These are phyloP conservation scores for Cyberlindnera amylophila DNA, from an alignment of 805 yeast genomes.

Conservation along the genomic window DNA sequence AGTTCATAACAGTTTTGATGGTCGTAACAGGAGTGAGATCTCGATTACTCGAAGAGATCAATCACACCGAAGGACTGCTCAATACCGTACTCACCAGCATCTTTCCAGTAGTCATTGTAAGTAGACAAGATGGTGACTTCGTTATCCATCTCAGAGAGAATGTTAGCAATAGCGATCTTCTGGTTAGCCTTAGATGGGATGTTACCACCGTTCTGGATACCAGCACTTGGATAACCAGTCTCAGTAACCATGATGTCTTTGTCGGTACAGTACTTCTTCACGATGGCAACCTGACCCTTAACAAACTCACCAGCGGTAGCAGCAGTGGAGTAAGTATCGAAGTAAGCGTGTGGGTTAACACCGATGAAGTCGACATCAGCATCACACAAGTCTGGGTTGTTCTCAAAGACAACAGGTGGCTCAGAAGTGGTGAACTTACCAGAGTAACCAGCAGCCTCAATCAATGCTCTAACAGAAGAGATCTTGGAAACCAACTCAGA, in stretches of 20 bases:
- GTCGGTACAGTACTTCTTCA: conserved; percentile 50
- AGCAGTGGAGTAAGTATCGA: conserved; percentile 61
- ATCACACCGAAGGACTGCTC: conserved; percentile 84
- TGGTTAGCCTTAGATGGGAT: conserved; percentile 70
- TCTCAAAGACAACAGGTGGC: conserved; percentile 73
- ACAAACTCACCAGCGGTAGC: conserved; percentile 68
- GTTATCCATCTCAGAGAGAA: conserved; percentile 53
- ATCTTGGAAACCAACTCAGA: conserved; percentile 64
- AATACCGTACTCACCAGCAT: conserved; percentile 76
- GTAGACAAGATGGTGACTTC: conserved; percentile 72
- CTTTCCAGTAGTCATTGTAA: conserved; percentile 84
- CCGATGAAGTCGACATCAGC: conserved; percentile 79
- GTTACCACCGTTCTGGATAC: conserved; percentile 66
- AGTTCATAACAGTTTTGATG: conserved; percentile 1
- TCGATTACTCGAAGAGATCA: conserved; percentile 18
- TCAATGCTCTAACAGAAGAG: conserved; percentile 51
- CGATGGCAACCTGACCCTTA: conserved; percentile 54
- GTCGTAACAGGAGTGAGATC: neutral
- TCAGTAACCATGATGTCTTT: conserved; percentile 65
- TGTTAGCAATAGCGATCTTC: conserved; percentile 57
- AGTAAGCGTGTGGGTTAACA: conserved; percentile 83
- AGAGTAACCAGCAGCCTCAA: conserved; percentile 66
- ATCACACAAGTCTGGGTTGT: conserved; percentile 63
- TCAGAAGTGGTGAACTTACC: conserved; percentile 84
- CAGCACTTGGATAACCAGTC: conserved; percentile 85